Conservation (phyloP, 192 early-diverging fungal genomes). For the Coemansia sp. region DNA sequence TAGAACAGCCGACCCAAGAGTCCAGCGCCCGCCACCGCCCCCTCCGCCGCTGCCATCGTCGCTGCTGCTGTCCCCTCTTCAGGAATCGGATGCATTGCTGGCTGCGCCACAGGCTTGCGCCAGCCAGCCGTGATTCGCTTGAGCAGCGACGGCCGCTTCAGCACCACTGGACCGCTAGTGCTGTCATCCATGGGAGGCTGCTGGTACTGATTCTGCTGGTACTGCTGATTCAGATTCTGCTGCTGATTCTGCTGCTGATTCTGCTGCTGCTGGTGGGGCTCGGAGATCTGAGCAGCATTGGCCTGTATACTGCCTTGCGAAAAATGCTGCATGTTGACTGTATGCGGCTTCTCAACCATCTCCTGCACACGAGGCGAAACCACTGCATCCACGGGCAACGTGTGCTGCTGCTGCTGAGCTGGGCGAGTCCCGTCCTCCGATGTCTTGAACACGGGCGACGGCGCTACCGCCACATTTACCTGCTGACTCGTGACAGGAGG, state of each 20-base stretch:
- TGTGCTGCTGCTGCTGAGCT: not conserved
- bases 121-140: slow-evolving; percentile 51
- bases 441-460: slow-evolving; percentile 34
- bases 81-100: slow-evolving; percentile 19
- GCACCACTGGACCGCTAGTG: not conserved
- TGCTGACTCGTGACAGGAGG: slow-evolving; percentile 5
- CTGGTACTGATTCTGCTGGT: not conserved
- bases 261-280: not conserved
- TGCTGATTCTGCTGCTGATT: not conserved
- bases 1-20: slow-evolving; percentile 24
- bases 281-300: slow-evolving; percentile 14
- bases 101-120: slow-evolving; percentile 27
- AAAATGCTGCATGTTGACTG: slow-evolving; percentile 5
- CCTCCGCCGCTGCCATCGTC: slow-evolving; percentile 4
- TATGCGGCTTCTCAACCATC: slow-evolving; percentile 24
- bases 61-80: slow-evolving; percentile 20
- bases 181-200: not conserved
- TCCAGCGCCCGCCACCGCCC: slow-evolving; percentile 11
- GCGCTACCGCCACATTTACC: not conserved
- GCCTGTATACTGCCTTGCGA: slow-evolving; percentile 12
- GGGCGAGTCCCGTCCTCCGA: not conserved
- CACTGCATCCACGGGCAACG: no score
- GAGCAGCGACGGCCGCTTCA: slow-evolving; percentile 43
- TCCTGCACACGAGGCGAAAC: slow-evolving; percentile 15
- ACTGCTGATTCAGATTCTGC: not conserved